Conservation (phyloP, 768 basidiomycete species). For the Amanita jacksonii region DNA sequence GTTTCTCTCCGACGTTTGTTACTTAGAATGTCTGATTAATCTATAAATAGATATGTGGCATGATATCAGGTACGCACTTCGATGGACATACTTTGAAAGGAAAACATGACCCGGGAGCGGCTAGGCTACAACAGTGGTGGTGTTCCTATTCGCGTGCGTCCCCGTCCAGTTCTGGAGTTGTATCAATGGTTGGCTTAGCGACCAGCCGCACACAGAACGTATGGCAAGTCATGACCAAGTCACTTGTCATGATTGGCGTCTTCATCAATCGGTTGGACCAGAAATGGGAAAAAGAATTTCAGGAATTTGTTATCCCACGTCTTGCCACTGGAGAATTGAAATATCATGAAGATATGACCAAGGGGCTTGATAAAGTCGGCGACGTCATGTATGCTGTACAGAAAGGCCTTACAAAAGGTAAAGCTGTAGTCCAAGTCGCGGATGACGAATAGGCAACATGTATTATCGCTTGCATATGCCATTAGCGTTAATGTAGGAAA, state of each 20-base stretch:
- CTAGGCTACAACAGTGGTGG: slow-evolving; percentile 8
- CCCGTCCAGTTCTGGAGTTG: too few species aligned
- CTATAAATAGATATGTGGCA: slow-evolving; percentile 5
- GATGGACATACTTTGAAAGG: too few species aligned
- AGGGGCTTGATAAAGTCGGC: slow-evolving; percentile 28
- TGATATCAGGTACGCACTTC: neutral
- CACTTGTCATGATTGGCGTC: slow-evolving; percentile 37
- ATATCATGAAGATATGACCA: slow-evolving; percentile 25
- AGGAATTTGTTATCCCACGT: slow-evolving; percentile 24
- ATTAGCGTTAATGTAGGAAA: too few species aligned
- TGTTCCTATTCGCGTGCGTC: slow-evolving; percentile 6
- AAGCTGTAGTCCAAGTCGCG: slow-evolving; percentile 19
- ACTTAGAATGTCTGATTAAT: neutral
- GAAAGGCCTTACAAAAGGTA: slow-evolving; percentile 19
- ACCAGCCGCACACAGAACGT: too few species aligned
- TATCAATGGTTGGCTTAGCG: too few species aligned
- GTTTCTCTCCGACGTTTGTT: slow-evolving; percentile 5
- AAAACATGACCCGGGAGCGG: too few species aligned
- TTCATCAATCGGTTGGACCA: slow-evolving; percentile 20
- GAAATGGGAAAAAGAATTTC: slow-evolving; percentile 26
- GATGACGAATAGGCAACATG: too few species aligned
- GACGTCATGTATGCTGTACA: slow-evolving; percentile 26
- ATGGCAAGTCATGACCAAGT: too few species aligned
- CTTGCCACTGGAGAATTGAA: slow-evolving; percentile 30
- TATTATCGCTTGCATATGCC: too few species aligned